phyloP scores from a whole-genome alignment of 2,329 filamentous ascomycete species.

The Xylariales sp. region DNA sequence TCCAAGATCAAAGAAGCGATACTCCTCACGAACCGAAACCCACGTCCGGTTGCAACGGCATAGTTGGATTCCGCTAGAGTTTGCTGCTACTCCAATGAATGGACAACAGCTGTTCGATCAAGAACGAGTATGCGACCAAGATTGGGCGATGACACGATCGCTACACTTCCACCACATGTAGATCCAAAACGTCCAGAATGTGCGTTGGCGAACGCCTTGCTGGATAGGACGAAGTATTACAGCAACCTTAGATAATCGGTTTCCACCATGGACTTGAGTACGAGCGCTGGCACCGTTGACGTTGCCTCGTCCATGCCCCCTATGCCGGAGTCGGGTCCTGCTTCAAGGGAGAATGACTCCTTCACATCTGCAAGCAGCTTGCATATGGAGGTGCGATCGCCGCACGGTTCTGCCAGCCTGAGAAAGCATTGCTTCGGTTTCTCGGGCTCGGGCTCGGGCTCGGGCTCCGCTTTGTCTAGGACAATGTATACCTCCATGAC shows the following conservation, averaged over 20 bases:
- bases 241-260: constrained; percentile 4
- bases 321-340: constrained; percentile 19
- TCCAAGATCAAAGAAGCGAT: no score
- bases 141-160: no score
- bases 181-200: no score
- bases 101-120: no score
- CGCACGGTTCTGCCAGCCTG: constrained; percentile 10
- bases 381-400: constrained; percentile 6
- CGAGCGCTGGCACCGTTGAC: constrained; percentile 18
- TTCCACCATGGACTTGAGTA: constrained; percentile 22
- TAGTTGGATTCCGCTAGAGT: no score
- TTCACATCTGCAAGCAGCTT: constrained; percentile 23
- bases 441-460: background rate
- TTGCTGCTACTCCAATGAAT: no score
- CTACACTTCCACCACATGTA: no score
- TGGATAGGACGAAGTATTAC: no score
- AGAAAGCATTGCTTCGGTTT: constrained; percentile 7
- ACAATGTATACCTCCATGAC: constrained; percentile 34
- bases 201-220: no score
- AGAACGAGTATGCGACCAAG: no score
- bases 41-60: no score
- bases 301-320: constrained; percentile 14
- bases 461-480: constrained; percentile 14
- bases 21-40: no score
- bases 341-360: constrained; percentile 25